phyloP scores from a whole-genome alignment of 192 early-diverging fungal genomes.

The Coemansia sp. region DNA sequence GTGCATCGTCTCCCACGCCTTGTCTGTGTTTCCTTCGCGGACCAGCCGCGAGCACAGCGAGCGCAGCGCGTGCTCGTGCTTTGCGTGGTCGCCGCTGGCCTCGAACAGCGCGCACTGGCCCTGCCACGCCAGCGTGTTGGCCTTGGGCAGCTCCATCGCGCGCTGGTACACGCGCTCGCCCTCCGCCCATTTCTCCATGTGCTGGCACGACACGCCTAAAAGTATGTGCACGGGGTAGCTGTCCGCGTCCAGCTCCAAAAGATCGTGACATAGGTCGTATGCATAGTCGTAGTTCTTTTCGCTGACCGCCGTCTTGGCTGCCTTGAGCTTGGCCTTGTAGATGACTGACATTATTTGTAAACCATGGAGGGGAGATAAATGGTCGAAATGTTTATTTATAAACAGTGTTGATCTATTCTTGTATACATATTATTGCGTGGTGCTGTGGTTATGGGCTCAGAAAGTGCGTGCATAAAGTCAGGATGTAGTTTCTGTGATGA shows the following conservation, averaged over 20 bases:
- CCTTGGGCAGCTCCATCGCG: conserved; percentile 58
- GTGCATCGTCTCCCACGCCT: conserved; percentile 54
- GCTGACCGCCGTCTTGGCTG: conserved; percentile 42
- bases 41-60: conserved; percentile 34
- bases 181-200: conserved; percentile 57
- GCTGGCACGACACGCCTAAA: conserved; percentile 66
- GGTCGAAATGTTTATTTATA: too few relatives aligned
- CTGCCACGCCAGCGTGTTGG: conserved; percentile 67
- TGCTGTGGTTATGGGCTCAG: conserved; percentile 1
- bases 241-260: conserved; percentile 43
- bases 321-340: conserved; percentile 51
- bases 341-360: conserved; percentile 40
- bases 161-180: conserved; percentile 57
- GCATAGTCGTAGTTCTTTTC: conserved; percentile 49
- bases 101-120: conserved; percentile 67
- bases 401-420: not conserved
- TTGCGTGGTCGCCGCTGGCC: conserved; percentile 8
- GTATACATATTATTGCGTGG: not conserved
- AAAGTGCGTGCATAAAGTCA: too few relatives aligned
- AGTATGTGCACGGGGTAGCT: conserved; percentile 57
- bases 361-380: too few relatives aligned
- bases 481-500: conserved; percentile 15
- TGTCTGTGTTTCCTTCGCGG: conserved; percentile 34
- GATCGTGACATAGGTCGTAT: conserved; percentile 48
- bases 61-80: conserved; percentile 28